A percentile compares a stretch with the other conserved stretches of the same genome.
Evolutionary conservation across 805 yeast species (phyloP).

Genomic region (Metschnikowia kofuensis): DNA sequence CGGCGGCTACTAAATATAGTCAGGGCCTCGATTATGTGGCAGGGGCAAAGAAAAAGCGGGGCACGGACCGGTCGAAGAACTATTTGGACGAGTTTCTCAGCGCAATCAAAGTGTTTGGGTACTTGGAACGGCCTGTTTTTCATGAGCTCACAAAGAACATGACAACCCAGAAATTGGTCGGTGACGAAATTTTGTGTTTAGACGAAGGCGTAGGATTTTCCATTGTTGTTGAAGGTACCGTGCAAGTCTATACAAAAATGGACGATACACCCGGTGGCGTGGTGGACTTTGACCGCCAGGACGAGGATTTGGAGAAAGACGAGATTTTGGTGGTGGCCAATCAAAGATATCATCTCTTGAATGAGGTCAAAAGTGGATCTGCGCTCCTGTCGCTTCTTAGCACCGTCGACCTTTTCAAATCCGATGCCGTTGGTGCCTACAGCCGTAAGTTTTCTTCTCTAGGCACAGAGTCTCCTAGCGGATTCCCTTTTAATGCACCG

Average conservation of each 20-base stretch:
- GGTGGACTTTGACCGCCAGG: constrained; percentile 15
- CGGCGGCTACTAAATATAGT: constrained; percentile 38
- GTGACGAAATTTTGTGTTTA: constrained; percentile 71
- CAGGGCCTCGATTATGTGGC: constrained; percentile 45
- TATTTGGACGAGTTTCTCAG: constrained; percentile 85
- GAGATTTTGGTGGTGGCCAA: constrained; percentile 51
- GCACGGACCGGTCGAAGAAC: constrained; percentile 42
- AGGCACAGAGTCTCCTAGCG: not conserved
- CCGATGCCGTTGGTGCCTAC: constrained; percentile 1
- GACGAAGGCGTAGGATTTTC: constrained; percentile 82
- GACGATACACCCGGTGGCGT: constrained; percentile 14
- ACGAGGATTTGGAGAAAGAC: constrained; percentile 31
- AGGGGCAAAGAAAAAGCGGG: constrained; percentile 28
- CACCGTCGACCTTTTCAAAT: constrained; percentile 67
- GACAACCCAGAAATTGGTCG: constrained; percentile 79
- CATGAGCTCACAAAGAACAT: constrained; percentile 89
- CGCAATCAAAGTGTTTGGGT: constrained; percentile 93
- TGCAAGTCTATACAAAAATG: constrained; percentile 70
- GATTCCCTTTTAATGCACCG: constrained; percentile 1
- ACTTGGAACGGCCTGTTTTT: constrained; percentile 84
- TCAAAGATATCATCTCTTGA: constrained; percentile 67
- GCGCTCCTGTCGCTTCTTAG: constrained; percentile 82
- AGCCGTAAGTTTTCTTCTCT: not conserved
- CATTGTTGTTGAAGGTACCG: constrained; percentile 87
- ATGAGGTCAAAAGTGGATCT: constrained; percentile 77